Conservation (phyloP, 2,329 filamentous ascomycete genomes). For the Epichloe scottii region DNA sequence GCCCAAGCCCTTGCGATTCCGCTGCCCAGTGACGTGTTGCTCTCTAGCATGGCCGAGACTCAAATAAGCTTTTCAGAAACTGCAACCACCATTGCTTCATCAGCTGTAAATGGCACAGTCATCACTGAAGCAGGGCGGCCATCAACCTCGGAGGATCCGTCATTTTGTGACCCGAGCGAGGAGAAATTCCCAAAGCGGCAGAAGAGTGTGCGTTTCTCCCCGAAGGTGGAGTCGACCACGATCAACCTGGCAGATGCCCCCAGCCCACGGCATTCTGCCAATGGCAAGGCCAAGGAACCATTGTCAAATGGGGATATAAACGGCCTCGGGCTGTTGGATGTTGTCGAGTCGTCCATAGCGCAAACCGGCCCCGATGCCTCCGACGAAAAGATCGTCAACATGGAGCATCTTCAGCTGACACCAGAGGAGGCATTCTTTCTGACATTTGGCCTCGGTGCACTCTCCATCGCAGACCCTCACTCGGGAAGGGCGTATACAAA, state of each 20-base stretch:
- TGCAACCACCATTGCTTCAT: not conserved
- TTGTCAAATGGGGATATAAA: not conserved
- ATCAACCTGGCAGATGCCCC: constrained; percentile 41
- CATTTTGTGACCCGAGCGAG: constrained; percentile 12
- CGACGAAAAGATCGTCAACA: constrained; percentile 26
- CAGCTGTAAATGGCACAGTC: not conserved
- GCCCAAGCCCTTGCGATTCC: not conserved
- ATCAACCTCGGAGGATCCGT: not conserved
- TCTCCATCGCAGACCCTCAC: constrained; percentile 46
- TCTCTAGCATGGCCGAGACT: not conserved
- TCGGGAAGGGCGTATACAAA: constrained; percentile 35
- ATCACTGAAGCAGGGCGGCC: not conserved
- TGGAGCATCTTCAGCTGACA: constrained; percentile 84
- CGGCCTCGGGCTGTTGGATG: not conserved
- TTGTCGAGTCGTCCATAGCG: not conserved
- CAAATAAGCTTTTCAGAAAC: not conserved
- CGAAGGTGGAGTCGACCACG: constrained; percentile 51
- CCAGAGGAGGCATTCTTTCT: constrained; percentile 90
- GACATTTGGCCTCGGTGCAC: constrained; percentile 62
- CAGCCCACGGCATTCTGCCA: constrained; percentile 26
- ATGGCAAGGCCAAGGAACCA: constrained; percentile 7
- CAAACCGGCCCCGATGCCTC: not conserved
- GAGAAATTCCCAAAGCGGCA: constrained; percentile 24
- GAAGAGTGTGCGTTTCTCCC: constrained; percentile 62
- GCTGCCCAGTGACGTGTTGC: not conserved